Conservation (phyloP, 257 asterid genomes). For the Voacanga thouarsii region DNA sequence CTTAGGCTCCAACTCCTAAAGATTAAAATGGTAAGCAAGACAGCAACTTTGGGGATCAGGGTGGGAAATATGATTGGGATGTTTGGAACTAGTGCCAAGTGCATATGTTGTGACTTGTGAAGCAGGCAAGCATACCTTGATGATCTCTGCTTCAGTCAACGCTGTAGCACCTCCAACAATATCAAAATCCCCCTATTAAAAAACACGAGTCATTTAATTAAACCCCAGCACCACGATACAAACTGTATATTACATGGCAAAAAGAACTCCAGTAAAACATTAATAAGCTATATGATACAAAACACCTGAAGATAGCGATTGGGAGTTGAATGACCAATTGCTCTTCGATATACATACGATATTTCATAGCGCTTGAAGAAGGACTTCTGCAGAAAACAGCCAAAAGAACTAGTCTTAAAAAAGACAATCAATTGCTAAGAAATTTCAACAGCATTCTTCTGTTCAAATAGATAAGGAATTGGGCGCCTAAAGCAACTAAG, state of each 20-base stretch:
- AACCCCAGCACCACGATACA: not conserved
- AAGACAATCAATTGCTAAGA: not conserved
- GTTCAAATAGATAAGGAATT: not conserved
- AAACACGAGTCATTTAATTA: slow-evolving; percentile 12
- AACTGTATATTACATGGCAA: not conserved
- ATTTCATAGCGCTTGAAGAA: slow-evolving; percentile 81
- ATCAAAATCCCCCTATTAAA: slow-evolving; percentile 82
- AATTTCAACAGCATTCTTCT: not conserved
- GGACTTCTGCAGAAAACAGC: slow-evolving; percentile 50
- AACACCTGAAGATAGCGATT: slow-evolving; percentile 92
- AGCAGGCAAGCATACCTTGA: slow-evolving; percentile 60
- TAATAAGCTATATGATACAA: slow-evolving; percentile 13
- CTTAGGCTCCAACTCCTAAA: not conserved
- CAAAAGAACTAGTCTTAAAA: not conserved
- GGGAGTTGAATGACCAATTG: slow-evolving; percentile 96
- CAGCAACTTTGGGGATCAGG: not conserved
- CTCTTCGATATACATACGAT: slow-evolving; percentile 81
- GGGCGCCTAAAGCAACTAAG: not conserved
- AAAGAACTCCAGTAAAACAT: slow-evolving; percentile 9
- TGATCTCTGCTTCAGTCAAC: slow-evolving; percentile 90
- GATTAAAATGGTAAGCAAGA: not conserved
- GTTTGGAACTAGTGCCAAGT: not conserved
- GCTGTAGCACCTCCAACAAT: slow-evolving; percentile 87
- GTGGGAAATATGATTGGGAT: not conserved
- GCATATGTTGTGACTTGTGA: slow-evolving; percentile 5